Conservation (phyloP, 371 early-diverging fungal species). For the Apophysomyces sp. region DNA sequence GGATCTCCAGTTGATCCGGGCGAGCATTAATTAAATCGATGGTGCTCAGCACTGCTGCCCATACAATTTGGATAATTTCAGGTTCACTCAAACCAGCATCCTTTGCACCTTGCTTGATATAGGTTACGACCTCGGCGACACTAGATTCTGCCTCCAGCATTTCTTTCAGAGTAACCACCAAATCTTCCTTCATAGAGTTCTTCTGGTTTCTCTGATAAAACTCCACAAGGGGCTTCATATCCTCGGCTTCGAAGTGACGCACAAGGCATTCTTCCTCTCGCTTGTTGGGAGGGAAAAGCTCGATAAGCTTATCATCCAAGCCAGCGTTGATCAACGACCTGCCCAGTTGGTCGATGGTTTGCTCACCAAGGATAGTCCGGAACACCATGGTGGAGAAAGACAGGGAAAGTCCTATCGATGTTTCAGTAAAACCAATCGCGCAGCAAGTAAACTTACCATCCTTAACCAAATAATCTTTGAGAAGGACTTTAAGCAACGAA, state of each 20-base stretch:
- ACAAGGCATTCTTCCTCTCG: conserved; percentile 84
- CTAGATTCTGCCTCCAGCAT: conserved; percentile 60
- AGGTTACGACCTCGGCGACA: conserved; percentile 57
- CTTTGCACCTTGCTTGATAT: conserved; percentile 67
- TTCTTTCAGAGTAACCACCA: conserved; percentile 57
- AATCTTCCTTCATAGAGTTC: conserved; percentile 65
- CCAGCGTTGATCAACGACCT: conserved; percentile 66
- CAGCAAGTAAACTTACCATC: conserved; percentile 57
- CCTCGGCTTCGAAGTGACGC: conserved; percentile 90
- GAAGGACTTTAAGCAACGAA: conserved; percentile 69
- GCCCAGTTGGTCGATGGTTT: conserved; percentile 75
- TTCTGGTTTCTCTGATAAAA: conserved; percentile 76
- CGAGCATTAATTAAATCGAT: conserved; percentile 73
- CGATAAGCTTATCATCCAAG: conserved; percentile 73
- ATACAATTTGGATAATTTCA: conserved; percentile 75
- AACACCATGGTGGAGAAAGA: conserved; percentile 82
- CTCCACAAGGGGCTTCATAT: conserved; percentile 82
- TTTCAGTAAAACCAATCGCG: neutral
- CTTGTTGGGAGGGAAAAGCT: conserved; percentile 92
- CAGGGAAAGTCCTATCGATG: conserved; percentile 58
- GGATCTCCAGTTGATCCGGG: conserved; percentile 82
- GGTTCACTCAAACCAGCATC: conserved; percentile 76
- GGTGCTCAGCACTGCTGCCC: conserved; percentile 78
- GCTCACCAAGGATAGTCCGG: conserved; percentile 77
- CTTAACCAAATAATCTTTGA: conserved; percentile 92